These are phyloP conservation scores for Amoeboaphelidium occidentale DNA, from an alignment of 371 early-diverging fungal genomes.

Conservation along the genomic window DNA sequence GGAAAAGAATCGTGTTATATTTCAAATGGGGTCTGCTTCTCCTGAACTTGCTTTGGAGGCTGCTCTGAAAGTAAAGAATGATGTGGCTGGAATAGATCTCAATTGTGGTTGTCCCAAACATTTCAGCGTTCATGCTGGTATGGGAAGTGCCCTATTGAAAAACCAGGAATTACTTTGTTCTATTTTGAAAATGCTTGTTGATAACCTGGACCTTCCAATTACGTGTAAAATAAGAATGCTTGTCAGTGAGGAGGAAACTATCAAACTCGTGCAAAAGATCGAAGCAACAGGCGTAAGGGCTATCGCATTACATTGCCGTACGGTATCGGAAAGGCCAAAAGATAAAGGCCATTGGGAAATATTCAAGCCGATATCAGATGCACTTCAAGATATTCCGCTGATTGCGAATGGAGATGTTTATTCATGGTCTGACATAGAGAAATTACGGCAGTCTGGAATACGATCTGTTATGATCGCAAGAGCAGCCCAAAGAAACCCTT, in stretches of 20 bases:
- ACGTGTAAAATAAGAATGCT: slow-evolving; percentile 33
- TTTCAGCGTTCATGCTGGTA: slow-evolving; percentile 76
- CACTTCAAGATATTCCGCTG: slow-evolving; percentile 48
- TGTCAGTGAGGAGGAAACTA: slow-evolving; percentile 30
- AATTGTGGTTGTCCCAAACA: slow-evolving; percentile 94
- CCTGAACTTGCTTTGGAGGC: slow-evolving; percentile 68
- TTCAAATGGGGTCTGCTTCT: slow-evolving; percentile 42
- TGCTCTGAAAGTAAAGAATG: slow-evolving; percentile 52
- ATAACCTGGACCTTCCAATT: slow-evolving; percentile 42
- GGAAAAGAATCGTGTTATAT: slow-evolving; percentile 5
- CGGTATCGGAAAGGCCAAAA: slow-evolving; percentile 29
- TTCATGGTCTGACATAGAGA: slow-evolving; percentile 26
- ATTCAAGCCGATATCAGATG: slow-evolving; percentile 37
- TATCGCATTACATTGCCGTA: slow-evolving; percentile 73
- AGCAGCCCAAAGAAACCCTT: slow-evolving; percentile 1
- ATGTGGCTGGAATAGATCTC: slow-evolving; percentile 67
- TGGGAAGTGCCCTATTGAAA: slow-evolving; percentile 77
- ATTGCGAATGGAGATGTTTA: slow-evolving; percentile 82
- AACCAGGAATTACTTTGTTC: slow-evolving; percentile 51
- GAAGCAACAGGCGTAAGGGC: slow-evolving; percentile 66
- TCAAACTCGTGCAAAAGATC: slow-evolving; percentile 52
- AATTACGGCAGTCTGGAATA: slow-evolving; percentile 16
- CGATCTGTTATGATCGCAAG: neutral
- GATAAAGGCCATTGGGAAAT: slow-evolving; percentile 64
- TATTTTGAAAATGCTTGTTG: slow-evolving; percentile 49